These are phyloP conservation scores for Helichrysum umbraculigerum DNA, from an alignment of 129 eudicot genomes.

Conservation along the genomic window DNA sequence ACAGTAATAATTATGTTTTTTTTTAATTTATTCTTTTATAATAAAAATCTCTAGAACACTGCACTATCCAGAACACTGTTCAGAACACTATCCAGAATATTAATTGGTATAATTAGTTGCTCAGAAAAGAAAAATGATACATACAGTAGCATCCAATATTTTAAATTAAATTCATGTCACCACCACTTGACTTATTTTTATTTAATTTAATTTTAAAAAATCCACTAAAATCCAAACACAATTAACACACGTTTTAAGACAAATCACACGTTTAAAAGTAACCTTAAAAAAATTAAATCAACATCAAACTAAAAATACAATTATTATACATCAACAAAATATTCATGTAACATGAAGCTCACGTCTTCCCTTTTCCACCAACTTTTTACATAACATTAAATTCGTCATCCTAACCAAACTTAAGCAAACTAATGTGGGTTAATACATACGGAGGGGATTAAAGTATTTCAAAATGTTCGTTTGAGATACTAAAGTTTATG, in stretches of 20 bases:
- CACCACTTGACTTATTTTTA: not conserved
- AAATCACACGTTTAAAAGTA: not conserved
- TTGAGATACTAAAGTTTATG: too few relatives aligned
- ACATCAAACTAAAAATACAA: constrained; percentile 5
- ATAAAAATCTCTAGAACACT: too few relatives aligned
- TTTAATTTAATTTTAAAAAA: not conserved
- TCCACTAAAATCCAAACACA: not conserved
- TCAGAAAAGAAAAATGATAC: too few relatives aligned
- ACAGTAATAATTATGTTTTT: too few relatives aligned
- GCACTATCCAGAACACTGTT: too few relatives aligned
- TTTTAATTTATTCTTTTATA: too few relatives aligned
- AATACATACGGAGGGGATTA: too few relatives aligned
- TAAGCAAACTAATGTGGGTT: too few relatives aligned
- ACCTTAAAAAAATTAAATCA: constrained; percentile 12
- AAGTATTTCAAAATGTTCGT: too few relatives aligned
- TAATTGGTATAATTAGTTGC: too few relatives aligned
- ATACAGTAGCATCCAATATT: not conserved
- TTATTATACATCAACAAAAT: constrained; percentile 31
- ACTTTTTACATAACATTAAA: constrained; percentile 18
- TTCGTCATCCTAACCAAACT: not conserved
- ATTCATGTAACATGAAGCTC: constrained; percentile 40
- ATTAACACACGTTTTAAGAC: not conserved
- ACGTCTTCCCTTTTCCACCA: constrained; percentile 26
- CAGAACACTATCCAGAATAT: too few relatives aligned
- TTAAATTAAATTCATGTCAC: constrained; percentile 5